Percentiles rank a stretch among this genome's conserved stretches.
phyloP scores from a whole-genome alignment of 2,329 filamentous ascomycete genomes.

The Fusarium palustre region DNA sequence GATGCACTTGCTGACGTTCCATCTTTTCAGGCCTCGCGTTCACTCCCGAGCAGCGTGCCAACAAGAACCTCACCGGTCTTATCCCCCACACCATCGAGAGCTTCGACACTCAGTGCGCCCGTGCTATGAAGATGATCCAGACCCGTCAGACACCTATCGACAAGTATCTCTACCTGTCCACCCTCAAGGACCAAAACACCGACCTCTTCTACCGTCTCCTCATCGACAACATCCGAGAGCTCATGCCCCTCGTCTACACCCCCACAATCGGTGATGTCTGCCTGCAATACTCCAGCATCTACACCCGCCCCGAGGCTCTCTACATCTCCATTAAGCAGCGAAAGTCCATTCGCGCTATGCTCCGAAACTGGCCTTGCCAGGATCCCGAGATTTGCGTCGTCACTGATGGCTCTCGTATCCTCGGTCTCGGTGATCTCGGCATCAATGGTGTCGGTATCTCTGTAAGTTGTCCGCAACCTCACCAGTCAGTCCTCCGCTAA shows the following conservation, averaged over 20 bases:
- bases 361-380: constrained; percentile 91
- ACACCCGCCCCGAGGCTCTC: constrained; percentile 92
- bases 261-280: constrained; percentile 96
- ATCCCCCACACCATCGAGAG: constrained; percentile 73
- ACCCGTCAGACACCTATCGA: constrained; percentile 77
- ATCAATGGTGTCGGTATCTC: constrained; percentile 98
- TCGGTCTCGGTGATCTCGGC: constrained; percentile 93
- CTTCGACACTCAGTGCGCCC: constrained; percentile 69
- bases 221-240: constrained; percentile 79
- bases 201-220: constrained; percentile 87
- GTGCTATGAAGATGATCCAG: constrained; percentile 80
- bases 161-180: constrained; percentile 85
- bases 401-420: constrained; percentile 93
- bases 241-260: constrained; percentile 88
- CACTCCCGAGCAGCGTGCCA: constrained; percentile 71
- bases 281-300: constrained; percentile 94
- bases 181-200: constrained; percentile 78
- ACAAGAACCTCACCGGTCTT: constrained; percentile 74
- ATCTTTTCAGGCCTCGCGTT: constrained; percentile 68
- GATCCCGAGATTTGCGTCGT: constrained; percentile 96
- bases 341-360: constrained; percentile 87
- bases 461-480: constrained; percentile 60
- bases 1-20: constrained; percentile 24
- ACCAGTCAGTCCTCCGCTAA: constrained; percentile 17
- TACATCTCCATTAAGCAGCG: constrained; percentile 97